Evolutionary conservation across 495 filamentous ascomycete species (phyloP).

Genomic region (Penicillium tannophilum): DNA sequence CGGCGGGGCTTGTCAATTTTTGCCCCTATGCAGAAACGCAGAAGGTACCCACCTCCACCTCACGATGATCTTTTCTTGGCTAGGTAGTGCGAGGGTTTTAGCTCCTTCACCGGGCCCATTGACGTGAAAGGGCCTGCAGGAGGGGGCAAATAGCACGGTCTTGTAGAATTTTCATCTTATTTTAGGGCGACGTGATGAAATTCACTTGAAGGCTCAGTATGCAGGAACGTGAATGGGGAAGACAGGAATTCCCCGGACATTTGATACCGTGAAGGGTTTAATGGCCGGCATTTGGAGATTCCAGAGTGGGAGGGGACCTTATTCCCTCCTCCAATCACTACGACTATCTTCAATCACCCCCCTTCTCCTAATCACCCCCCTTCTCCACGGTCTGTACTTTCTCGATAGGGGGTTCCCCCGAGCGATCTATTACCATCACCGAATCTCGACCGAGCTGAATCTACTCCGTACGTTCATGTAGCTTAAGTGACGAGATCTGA

Average conservation of each 20-base stretch:
- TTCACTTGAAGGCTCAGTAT: neutral
- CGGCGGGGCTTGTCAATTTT: slow-evolving; percentile 10
- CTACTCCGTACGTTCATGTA: neutral
- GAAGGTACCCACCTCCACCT: slow-evolving; percentile 9
- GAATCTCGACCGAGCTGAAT: neutral
- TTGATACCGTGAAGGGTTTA: slow-evolving; percentile 9
- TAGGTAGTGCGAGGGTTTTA: slow-evolving; percentile 2
- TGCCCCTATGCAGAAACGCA: slow-evolving; percentile 2
- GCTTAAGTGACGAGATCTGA: neutral
- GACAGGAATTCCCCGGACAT: slow-evolving; percentile 2
- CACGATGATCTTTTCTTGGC: slow-evolving; percentile 11
- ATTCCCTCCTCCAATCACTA: neutral
- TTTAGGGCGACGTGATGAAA: neutral
- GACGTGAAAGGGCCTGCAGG: slow-evolving; percentile 9
- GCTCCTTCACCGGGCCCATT: neutral
- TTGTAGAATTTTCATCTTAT: neutral
- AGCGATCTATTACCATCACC: slow-evolving; percentile 5
- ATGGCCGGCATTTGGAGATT: neutral
- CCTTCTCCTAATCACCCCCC: neutral
- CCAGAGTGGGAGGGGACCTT: neutral
- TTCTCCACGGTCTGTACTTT: neutral
- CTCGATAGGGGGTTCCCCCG: slow-evolving; percentile 9
- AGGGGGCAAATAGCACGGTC: neutral
- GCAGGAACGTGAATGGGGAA: slow-evolving; percentile 1
- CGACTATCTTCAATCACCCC: neutral